Conservation (phyloP, 805 yeast species). For the Nakazawaea ambrosiae region DNA sequence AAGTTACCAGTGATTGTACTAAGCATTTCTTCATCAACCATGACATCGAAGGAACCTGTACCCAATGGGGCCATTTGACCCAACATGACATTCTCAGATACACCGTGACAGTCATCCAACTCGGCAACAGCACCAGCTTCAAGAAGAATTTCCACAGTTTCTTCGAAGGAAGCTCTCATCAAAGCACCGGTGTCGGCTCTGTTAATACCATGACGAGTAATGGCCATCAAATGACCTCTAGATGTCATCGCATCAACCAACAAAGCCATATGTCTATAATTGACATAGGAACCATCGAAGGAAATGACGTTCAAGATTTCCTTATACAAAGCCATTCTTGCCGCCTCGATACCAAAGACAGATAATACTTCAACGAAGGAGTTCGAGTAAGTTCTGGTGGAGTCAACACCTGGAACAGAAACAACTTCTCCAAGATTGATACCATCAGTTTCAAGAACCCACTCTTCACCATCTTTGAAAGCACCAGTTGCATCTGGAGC, state of each 20-base stretch:
- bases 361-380: slow-evolving; percentile 93
- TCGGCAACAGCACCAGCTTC: slow-evolving; percentile 99
- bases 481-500: slow-evolving; percentile 79
- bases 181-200: slow-evolving; percentile 98
- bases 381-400: slow-evolving; percentile 86
- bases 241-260: slow-evolving; percentile 98
- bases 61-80: slow-evolving; percentile 99
- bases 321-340: slow-evolving; percentile 86
- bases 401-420: slow-evolving; percentile 91
- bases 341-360: slow-evolving; percentile 97
- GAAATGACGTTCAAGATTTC: slow-evolving; percentile 97
- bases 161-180: slow-evolving; percentile 99
- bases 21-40: slow-evolving; percentile 86
- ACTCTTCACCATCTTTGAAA: slow-evolving; percentile 82
- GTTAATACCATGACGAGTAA: slow-evolving; percentile 98
- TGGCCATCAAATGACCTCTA: slow-evolving; percentile 96
- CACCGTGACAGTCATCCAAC: slow-evolving; percentile 96
- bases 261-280: slow-evolving; percentile 96
- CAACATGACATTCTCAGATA: slow-evolving; percentile 92
- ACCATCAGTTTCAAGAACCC: slow-evolving; percentile 99
- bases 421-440: slow-evolving; percentile 92
- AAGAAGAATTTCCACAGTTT: slow-evolving; percentile 93
- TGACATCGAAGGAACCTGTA: slow-evolving; percentile 95
- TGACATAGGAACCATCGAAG: slow-evolving; percentile 98
- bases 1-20: slow-evolving; percentile 51